A percentile compares a stretch with the other conserved stretches of the same genome.
These are phyloP conservation scores for Fusarium veterinarium DNA, from an alignment of 2,329 filamentous ascomycete genomes.

Conservation along the genomic window DNA sequence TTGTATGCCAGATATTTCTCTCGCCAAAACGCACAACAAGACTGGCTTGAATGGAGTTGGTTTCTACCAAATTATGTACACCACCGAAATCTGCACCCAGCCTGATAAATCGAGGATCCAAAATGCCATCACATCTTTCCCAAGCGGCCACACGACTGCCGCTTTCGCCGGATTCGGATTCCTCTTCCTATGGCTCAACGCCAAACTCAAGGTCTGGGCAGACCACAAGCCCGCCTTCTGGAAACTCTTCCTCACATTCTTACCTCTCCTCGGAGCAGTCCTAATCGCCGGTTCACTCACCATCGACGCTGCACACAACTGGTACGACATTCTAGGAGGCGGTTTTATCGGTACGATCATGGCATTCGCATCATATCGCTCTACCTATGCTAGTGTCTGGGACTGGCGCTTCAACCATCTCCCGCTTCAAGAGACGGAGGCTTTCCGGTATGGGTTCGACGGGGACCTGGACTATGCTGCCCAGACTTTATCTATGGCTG, in stretches of 20 bases:
- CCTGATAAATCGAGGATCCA: slow-evolving; percentile 66
- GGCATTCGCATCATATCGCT: slow-evolving; percentile 72
- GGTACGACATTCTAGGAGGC: slow-evolving; percentile 76
- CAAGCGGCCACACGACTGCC: slow-evolving; percentile 74
- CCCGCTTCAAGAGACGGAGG: slow-evolving; percentile 60
- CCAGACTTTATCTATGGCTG: slow-evolving; percentile 41
- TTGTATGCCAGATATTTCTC: slow-evolving; percentile 68
- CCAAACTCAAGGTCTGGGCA: slow-evolving; percentile 76
- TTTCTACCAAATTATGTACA: slow-evolving; percentile 71
- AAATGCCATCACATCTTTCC: slow-evolving; percentile 72
- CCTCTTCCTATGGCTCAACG: slow-evolving; percentile 75
- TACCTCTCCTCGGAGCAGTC: slow-evolving; percentile 69
- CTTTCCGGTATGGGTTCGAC: slow-evolving; percentile 46
- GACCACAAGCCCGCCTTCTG: slow-evolving; percentile 75
- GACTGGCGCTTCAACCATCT: slow-evolving; percentile 77
- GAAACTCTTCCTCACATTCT: slow-evolving; percentile 70
- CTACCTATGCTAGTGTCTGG: slow-evolving; percentile 75
- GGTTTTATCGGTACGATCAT: slow-evolving; percentile 71
- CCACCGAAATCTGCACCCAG: slow-evolving; percentile 69
- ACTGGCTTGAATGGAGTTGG: slow-evolving; percentile 60
- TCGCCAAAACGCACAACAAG: slow-evolving; percentile 53
- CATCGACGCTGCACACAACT: slow-evolving; percentile 75
- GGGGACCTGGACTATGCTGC: slow-evolving; percentile 30
- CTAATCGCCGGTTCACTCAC: slow-evolving; percentile 71
- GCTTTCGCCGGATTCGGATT: slow-evolving; percentile 73